These are phyloP conservation scores for Thielaviopsis punctulata DNA, from an alignment of 2,329 filamentous ascomycete species.

Conservation along the genomic window DNA sequence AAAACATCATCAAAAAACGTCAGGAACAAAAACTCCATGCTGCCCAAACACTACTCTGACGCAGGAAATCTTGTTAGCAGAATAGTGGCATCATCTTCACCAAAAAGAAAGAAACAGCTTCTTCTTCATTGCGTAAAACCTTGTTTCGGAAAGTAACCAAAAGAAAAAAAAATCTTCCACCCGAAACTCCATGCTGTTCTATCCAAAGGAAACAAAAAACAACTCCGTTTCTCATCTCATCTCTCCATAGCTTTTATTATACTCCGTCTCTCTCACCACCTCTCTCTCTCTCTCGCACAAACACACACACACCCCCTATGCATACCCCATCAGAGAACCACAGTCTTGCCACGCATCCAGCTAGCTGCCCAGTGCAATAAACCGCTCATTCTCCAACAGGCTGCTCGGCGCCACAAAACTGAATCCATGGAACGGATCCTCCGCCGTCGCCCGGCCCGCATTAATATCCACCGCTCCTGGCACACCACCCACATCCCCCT, in stretches of 20 bases:
- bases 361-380: slow-evolving; percentile 16
- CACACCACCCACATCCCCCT: neutral
- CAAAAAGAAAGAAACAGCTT: too few species aligned
- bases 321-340: neutral
- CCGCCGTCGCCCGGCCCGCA: slow-evolving; percentile 24
- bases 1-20: neutral
- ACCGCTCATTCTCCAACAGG: slow-evolving; percentile 32
- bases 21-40: neutral
- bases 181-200: neutral
- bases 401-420: slow-evolving; percentile 45
- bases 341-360: neutral
- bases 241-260: neutral
- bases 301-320: neutral
- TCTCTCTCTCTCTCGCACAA: neutral
- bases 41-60: too few species aligned
- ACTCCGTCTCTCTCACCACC: too few species aligned
- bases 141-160: too few species aligned
- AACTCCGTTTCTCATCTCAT: neutral
- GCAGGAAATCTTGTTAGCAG: too few species aligned
- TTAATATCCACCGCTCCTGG: slow-evolving; percentile 5
- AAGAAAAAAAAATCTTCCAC: neutral
- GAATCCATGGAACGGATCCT: slow-evolving; percentile 46
- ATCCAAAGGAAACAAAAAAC: neutral
- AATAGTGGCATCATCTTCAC: too few species aligned
- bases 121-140: too few species aligned